Base-by-base conservation (phyloP, 805 yeast genomes). In the Barnettozyma siamensis region DNA sequence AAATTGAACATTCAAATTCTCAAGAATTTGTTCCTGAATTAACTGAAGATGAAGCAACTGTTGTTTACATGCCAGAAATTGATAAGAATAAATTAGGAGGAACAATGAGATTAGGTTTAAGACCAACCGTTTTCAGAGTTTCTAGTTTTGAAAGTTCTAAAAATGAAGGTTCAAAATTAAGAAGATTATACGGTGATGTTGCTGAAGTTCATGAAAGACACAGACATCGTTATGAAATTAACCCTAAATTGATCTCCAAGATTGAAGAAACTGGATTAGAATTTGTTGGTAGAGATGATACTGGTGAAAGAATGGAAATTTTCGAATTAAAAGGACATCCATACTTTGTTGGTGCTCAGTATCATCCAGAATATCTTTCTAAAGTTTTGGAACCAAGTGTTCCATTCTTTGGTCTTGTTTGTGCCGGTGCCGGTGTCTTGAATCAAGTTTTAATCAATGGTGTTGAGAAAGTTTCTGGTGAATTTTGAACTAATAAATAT, bases 51-150 rank as follows among this genome's bases (percentile, higher is more conserved):
- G 75, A 70, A 27, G 82, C 88, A 16, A 77, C 88, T 39, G 94
- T 93, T 44, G 86, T 93, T 37, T 93, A 88, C 71, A 93, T 93
- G 99, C 99, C 99, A 33, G 99, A 93, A 66, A 88, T 91, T 48
- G 95, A 88, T 66, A 91, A 88, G 70, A 80, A 84, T 54, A 88
- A 87, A 63, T 75, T 93, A 72, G 99, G 99, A 49, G 99, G 99
- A 53, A 91, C 98, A 38, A 93, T 93, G 99, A 83, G 99, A 72
- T 76, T 93, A 54, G 99, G 99, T 55, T 73, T 88, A 50, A 88
- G 96, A 66, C 79, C 89, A 51, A 88, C 98, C 31, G 76, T 74
- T 49, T 93, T 93, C 73, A 80, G 77, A 56, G 67, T 11, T 26
- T 11, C n/a, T 8, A 13, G n/a, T 26, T 21, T 21, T 21, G 6